Evolutionary conservation across 2,329 filamentous ascomycete genomes (phyloP).

Genomic region (Penicillium freii): DNA sequence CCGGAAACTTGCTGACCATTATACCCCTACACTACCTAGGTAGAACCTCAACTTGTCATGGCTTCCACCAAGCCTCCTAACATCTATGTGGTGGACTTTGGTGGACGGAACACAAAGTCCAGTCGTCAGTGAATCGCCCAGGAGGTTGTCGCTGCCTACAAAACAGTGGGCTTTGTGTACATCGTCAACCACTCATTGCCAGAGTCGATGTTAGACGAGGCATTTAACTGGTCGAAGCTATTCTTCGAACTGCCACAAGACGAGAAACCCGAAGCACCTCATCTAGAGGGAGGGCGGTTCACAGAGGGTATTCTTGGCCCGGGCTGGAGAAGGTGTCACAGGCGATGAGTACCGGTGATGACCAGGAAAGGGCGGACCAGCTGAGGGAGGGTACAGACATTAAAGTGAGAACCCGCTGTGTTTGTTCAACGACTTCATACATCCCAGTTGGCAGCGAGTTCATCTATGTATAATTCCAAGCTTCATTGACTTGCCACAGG

Average conservation of each 20-base stretch:
- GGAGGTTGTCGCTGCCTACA: conserved; percentile 44
- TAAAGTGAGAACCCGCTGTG: conserved; percentile 44
- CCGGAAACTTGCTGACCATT: neutral
- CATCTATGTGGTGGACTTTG: conserved; percentile 45
- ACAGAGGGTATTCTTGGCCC: conserved; percentile 58
- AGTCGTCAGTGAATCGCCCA: conserved; percentile 37
- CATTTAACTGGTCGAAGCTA: conserved; percentile 46
- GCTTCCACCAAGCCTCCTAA: conserved; percentile 3
- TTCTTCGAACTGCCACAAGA: conserved; percentile 48
- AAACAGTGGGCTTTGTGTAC: conserved; percentile 49
- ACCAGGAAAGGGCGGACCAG: conserved; percentile 44
- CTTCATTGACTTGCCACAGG: conserved; percentile 33
- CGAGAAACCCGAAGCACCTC: conserved; percentile 51
- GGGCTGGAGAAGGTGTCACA: conserved; percentile 56
- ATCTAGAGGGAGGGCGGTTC: conserved; percentile 50
- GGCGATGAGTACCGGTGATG: conserved; percentile 41
- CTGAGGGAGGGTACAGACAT: conserved; percentile 50
- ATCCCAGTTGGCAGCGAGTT: neutral
- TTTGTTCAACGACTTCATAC: conserved; percentile 3
- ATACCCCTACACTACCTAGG: neutral
- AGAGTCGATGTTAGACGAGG: conserved; percentile 40
- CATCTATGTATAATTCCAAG: neutral
- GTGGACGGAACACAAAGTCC: conserved; percentile 32
- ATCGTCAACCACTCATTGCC: conserved; percentile 50
- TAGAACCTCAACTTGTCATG: neutral